phyloP scores from a whole-genome alignment of 208 protist genomes.

The Porcisia hertigi region DNA sequence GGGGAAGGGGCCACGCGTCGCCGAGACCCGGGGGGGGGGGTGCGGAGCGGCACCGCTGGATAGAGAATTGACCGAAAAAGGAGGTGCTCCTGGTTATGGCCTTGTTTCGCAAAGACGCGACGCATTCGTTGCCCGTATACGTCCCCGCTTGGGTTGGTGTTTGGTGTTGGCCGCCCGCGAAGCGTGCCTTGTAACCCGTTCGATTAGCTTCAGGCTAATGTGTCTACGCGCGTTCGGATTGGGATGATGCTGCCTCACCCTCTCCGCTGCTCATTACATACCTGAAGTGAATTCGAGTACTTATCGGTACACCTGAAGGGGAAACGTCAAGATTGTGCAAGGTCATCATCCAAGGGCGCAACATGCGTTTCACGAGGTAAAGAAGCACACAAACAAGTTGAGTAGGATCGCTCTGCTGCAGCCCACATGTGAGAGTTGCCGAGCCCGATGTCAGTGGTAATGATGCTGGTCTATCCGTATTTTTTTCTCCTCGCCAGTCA shows the following conservation, averaged over 20 bases:
- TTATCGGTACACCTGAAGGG: background rate
- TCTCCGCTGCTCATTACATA: background rate
- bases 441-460: background rate
- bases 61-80: background rate
- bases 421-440: background rate
- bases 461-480: background rate
- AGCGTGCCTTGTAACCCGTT: background rate
- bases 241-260: background rate
- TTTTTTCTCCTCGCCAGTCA: background rate
- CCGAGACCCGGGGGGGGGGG: background rate
- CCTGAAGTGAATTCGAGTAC: background rate
- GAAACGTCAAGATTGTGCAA: background rate
- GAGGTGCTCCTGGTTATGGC: background rate
- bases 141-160: background rate
- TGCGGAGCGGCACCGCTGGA: background rate
- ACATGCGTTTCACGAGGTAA: background rate
- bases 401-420: background rate
- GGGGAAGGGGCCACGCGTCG: no score
- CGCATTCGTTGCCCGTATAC: background rate
- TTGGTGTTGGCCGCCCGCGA: background rate
- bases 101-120: background rate
- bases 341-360: background rate
- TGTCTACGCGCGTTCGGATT: background rate
- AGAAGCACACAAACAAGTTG: background rate
- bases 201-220: no score